These are phyloP conservation scores for Phialophora macrospora DNA, from an alignment of 2,329 filamentous ascomycete genomes.

Conservation along the genomic window DNA sequence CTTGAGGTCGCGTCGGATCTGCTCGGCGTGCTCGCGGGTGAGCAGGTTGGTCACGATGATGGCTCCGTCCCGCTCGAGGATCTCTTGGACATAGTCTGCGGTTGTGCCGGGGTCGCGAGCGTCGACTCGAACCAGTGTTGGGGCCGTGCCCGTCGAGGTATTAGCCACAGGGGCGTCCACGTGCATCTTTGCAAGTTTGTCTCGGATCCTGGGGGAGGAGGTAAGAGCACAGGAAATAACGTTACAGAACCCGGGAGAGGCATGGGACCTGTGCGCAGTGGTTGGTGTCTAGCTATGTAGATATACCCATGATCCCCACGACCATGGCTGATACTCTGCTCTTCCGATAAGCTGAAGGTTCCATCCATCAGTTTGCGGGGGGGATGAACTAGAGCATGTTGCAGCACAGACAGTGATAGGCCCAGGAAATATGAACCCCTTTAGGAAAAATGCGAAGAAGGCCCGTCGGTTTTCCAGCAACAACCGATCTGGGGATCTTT, in stretches of 20 bases:
- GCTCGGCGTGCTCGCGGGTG: slow-evolving; percentile 8
- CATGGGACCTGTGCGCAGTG: no score
- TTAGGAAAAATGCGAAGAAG: neutral
- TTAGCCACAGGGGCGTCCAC: neutral
- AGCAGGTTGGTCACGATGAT: slow-evolving; percentile 35
- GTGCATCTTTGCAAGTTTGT: neutral
- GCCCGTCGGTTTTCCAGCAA: neutral
- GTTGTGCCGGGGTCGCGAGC: slow-evolving; percentile 25
- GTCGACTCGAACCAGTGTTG: slow-evolving; percentile 15
- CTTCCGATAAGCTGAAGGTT: neutral
- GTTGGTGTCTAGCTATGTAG: no score
- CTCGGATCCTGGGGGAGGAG: no score
- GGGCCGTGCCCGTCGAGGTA: neutral
- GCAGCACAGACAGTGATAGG: neutral
- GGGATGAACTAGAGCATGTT: neutral
- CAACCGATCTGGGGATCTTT: neutral
- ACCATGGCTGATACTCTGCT: no score
- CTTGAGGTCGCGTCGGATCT: slow-evolving; percentile 36
- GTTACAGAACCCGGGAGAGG: no score
- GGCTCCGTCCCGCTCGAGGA: slow-evolving; percentile 30
- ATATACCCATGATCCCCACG: no score
- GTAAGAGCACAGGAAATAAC: no score
- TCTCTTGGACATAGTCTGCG: slow-evolving; percentile 10
- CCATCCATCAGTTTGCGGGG: neutral
- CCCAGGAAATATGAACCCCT: neutral